Evolutionary conservation across 2,329 filamentous ascomycete genomes (phyloP), one percentile per base, ranked within the genome.

Genomic region (Trichophyton simii): DNA sequence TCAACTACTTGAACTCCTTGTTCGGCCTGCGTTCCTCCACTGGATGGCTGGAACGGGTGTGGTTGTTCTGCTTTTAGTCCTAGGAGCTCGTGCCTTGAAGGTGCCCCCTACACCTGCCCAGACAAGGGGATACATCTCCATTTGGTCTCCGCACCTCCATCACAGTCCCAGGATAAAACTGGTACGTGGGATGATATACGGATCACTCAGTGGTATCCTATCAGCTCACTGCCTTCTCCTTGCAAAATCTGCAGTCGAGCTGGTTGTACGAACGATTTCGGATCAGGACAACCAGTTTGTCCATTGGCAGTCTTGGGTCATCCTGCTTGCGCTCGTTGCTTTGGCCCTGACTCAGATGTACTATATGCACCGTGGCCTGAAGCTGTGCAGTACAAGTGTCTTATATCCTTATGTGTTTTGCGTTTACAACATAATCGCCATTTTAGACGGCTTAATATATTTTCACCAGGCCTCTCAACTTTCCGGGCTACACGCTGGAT

Each of bases 351-450:
- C 86, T 52, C 94, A 99, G 74, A 82, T 99, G 4, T 99, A 96
- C 76, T 97, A 95, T 74, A 83, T 99, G 63, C 94, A 99, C 72
- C 84, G 89, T 50, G 94, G 94, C 60, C 81, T 99, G 65, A 96
- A 96, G 75, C 82, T 99, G 59, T 91, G 95, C 73, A 96, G 91
- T 60, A 97, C 94, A 22, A 96, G 90, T 69, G 87, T 97, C 64
- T 81, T 99, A 67, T 99, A 99, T 74, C 94, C 94, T 3, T 86
- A 97, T 68, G 91, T 97, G 44, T 99, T 99, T 76, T 99, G 94
- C 80, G 85, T 97, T 66, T 99, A 97, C 81, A 99, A 99, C 79
- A 96, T 99, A 70, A 91, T 97, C 70, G 94, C 94, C 66, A 99
- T 99, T 67, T 79, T 97, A 67, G 94, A 99, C 75, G 94, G 94